A percentile compares a stretch with the other conserved stretches of the same genome.
phyloP scores from a whole-genome alignment of 2,329 filamentous ascomycete species.

The Gaeumannomyces tritici region DNA sequence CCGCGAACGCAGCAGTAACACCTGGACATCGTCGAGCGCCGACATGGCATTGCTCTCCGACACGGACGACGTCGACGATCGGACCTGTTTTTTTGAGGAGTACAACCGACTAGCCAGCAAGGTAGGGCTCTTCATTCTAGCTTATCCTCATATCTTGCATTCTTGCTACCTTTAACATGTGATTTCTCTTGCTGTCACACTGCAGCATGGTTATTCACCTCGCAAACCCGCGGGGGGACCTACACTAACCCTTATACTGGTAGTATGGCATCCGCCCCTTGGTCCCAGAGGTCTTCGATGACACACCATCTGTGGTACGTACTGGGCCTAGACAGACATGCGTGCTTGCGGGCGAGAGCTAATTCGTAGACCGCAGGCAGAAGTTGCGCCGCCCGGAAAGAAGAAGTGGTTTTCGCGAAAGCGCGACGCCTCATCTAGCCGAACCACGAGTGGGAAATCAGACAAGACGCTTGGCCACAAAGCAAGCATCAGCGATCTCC shows the following conservation, averaged over 20 bases:
- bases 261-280: conserved; percentile 44
- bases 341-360: too few relatives aligned
- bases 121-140: conserved; percentile 22
- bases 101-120: conserved; percentile 53
- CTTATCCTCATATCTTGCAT: too few relatives aligned
- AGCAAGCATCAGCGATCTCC: conserved; percentile 47
- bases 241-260: background rate
- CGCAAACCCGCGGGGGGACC: too few relatives aligned
- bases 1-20: conserved; percentile 32
- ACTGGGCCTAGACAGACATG: too few relatives aligned
- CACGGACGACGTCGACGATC: conserved; percentile 37
- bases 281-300: conserved; percentile 23
- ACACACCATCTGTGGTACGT: conserved; percentile 3
- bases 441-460: conserved; percentile 14
- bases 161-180: too few relatives aligned
- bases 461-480: conserved; percentile 28
- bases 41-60: conserved; percentile 37
- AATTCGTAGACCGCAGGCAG: background rate
- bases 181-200: too few relatives aligned
- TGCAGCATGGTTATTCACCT: too few relatives aligned
- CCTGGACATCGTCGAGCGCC: conserved; percentile 48
- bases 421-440: background rate
- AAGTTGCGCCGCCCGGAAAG: background rate
- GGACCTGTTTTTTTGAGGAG: conserved; percentile 39
- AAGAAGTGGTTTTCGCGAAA: conserved; percentile 2